A percentile compares a stretch with the other conserved stretches of the same genome.
phyloP scores from a whole-genome alignment of 2,329 filamentous ascomycete genomes.

The Triangularia setosa region DNA sequence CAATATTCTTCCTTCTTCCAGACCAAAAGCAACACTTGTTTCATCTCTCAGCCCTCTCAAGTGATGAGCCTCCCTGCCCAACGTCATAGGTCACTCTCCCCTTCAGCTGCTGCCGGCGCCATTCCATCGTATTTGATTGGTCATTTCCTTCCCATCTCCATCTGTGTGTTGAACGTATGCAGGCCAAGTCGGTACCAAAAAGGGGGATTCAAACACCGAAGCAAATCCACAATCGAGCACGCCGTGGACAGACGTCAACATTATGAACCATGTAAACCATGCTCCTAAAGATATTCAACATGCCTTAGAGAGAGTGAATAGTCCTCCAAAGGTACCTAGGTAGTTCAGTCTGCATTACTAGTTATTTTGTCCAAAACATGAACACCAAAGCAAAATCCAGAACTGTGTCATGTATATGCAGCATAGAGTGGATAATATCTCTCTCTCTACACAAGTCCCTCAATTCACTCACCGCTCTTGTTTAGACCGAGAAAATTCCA shows the following conservation, averaged over 20 bases:
- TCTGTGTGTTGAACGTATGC: background rate
- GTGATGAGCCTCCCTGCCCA: conserved; percentile 1
- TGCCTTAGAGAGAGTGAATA: too few relatives aligned
- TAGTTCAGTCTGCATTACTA: too few relatives aligned
- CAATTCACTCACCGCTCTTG: background rate
- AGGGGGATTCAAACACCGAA: background rate
- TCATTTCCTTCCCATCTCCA: background rate
- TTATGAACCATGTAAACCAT: too few relatives aligned
- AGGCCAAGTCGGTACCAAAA: background rate
- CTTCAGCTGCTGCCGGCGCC: background rate
- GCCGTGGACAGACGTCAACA: too few relatives aligned
- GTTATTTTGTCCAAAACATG: too few relatives aligned
- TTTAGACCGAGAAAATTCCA: background rate
- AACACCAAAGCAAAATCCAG: background rate
- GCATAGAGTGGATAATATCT: background rate
- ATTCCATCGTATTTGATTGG: background rate
- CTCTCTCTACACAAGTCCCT: background rate
- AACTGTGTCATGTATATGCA: background rate
- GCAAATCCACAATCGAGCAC: too few relatives aligned
- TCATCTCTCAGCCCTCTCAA: conserved; percentile 19
- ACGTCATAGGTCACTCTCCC: background rate
- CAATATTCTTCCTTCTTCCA: background rate
- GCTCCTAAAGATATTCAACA: too few relatives aligned
- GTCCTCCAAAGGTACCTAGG: too few relatives aligned
- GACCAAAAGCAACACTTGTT: conserved; percentile 5